Evolutionary conservation across 805 yeast genomes (phyloP).

Genomic region (Debaryomyces maramus): DNA sequence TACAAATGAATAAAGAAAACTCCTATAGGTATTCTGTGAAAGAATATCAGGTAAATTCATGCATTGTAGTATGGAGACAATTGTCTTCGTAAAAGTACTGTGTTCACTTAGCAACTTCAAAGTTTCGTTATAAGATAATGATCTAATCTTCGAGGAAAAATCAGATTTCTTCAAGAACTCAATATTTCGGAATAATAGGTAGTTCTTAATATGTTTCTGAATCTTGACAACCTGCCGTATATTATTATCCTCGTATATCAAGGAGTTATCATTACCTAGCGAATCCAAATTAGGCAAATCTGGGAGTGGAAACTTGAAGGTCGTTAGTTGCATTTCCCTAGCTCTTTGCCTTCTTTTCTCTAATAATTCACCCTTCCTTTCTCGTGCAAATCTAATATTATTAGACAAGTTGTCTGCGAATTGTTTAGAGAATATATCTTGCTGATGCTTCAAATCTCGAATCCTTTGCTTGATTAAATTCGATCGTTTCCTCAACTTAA

Average conservation of each 20-base stretch:
- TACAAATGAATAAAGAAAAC: slow-evolving; percentile 21
- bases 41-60: slow-evolving; percentile 9
- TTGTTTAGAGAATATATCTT: slow-evolving; percentile 4
- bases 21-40: slow-evolving; percentile 5
- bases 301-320: not conserved
- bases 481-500: slow-evolving; percentile 8
- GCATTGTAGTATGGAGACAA: slow-evolving; percentile 2
- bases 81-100: not conserved
- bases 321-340: not conserved
- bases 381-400: slow-evolving; percentile 8
- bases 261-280: not conserved
- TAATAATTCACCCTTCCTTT: slow-evolving; percentile 8
- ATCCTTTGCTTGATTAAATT: slow-evolving; percentile 9
- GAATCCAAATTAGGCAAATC: not conserved
- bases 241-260: not conserved
- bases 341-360: slow-evolving; percentile 8
- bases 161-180: not conserved
- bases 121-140: slow-evolving; percentile 2
- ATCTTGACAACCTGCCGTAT: not conserved
- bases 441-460: slow-evolving; percentile 2
- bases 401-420: slow-evolving; percentile 5
- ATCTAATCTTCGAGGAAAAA: not conserved
- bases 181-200: not conserved
- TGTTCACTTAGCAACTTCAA: not conserved
- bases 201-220: not conserved